phyloP scores from a whole-genome alignment of 805 yeast genomes.

The Tetrapisispora nanseiensis region DNA sequence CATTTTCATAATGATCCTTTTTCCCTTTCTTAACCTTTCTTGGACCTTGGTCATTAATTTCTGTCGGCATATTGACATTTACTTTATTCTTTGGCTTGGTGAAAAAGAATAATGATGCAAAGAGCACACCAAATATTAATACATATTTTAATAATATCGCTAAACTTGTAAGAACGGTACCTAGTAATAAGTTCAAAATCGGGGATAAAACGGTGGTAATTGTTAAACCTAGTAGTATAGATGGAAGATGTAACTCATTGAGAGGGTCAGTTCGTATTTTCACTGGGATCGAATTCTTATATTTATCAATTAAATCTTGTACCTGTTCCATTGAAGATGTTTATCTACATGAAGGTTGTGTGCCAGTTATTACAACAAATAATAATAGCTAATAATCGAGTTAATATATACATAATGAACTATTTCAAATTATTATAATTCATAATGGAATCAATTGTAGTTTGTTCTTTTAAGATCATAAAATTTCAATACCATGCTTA shows the following conservation, averaged over 20 bases:
- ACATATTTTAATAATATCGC: conserved; percentile 13
- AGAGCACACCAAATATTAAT: conserved; percentile 15
- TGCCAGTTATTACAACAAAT: no score
- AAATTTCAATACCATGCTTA: no score
- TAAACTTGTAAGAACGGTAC: conserved; percentile 20
- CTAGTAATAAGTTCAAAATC: conserved; percentile 14
- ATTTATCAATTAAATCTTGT: conserved; percentile 4
- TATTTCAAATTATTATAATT: no score
- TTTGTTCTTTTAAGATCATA: no score
- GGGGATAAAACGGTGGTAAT: conserved; percentile 17
- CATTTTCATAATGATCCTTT: not conserved
- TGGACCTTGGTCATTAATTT: no score
- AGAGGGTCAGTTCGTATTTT: conserved; percentile 4
- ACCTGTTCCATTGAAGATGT: conserved; percentile 21
- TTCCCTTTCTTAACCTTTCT: not conserved
- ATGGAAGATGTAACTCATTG: conserved; percentile 17
- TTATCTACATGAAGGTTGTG: no score
- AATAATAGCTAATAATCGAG: no score
- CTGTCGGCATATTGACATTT: no score
- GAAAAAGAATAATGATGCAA: not conserved
- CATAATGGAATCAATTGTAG: no score
- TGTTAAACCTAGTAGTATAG: conserved; percentile 16
- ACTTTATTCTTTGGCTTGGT: not conserved
- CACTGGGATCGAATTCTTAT: not conserved
- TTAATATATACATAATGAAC: no score